Base-by-base conservation (phyloP, 2,329 filamentous ascomycete species). In the Talaromyces atroroseus region DNA sequence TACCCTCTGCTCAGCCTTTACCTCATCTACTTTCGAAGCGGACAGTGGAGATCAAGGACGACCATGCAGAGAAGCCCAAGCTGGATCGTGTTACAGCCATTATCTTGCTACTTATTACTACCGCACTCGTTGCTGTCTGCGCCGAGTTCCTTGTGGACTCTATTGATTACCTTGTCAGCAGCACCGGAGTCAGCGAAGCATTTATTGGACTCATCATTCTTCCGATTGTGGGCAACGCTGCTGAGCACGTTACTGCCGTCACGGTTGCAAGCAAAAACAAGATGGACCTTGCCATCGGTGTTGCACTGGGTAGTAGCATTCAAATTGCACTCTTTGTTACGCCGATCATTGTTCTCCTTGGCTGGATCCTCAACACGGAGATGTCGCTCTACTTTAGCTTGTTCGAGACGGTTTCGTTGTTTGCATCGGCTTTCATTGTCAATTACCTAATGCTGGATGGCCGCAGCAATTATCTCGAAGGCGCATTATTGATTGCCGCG, bases 361-460 rank as follows among this genome's bases (percentile, higher is more conserved):
- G 85, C 20, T 89, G 86, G 86, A 81, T 80, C 59, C 80, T 88
- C 70, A 73, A 79, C 59, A 81, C 81, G 58, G 78, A 85, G n/a
- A 88, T 89, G 85, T 82, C 87, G 26, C 79, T 95, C 34, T 91
- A 92, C 76, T 95, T 95, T 71, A 90, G 90, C 59, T 80, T 90
- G 49, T 95, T 95, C 72, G 90, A 95, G 80, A 95, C 90, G 0
- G 88, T 94, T 21, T 89, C 87, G 56, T 82, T 95, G 65, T 95
- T 95, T 71, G 84, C 92, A 52, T 88, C 85, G 52, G 86, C 90
- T 7, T 85, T 95, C 61, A 90, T 95, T 60, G 89, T 92, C 72
- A 94, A 92, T 73, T 95, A 94, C 68, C 75, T 95, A 58, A 90
- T 95, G 49, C 77, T 92, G 59, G 90, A 95, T 66, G 90, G 90